A percentile compares a stretch with the other conserved stretches of the same genome.
Conservation (phyloP, 225 moss, liverwort and hornwort genomes). For the Antitrichia curtipendula region DNA sequence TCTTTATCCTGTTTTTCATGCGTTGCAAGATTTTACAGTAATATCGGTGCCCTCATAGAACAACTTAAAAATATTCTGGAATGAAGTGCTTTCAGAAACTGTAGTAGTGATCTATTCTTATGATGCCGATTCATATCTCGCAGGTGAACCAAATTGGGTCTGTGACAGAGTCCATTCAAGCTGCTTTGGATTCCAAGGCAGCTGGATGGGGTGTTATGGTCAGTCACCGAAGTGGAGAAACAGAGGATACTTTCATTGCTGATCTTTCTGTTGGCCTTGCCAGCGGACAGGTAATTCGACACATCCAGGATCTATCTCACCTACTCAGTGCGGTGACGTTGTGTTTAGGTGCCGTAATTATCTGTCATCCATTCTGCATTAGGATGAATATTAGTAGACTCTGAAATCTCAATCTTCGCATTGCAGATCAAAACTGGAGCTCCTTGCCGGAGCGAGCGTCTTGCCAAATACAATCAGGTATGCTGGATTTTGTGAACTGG, state of each 20-base stretch:
- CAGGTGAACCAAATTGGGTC: slow-evolving; percentile 95
- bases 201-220: slow-evolving; percentile 99
- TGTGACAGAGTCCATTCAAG: slow-evolving; percentile 95
- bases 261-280: slow-evolving; percentile 85
- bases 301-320: neutral
- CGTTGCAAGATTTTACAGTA: neutral
- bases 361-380: neutral
- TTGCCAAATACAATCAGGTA: slow-evolving; percentile 95
- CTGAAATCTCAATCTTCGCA: neutral
- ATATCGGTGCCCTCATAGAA: neutral
- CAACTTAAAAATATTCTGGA: neutral
- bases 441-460: slow-evolving; percentile 90
- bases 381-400: neutral
- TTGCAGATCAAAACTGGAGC: slow-evolving; percentile 94
- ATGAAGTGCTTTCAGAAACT: neutral
- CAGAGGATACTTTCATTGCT: slow-evolving; percentile 97
- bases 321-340: neutral
- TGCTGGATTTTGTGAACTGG: neutral
- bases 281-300: slow-evolving; percentile 60
- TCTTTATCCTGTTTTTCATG: neutral
- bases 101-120: neutral
- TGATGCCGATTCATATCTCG: neutral
- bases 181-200: slow-evolving; percentile 79
- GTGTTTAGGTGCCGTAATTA: neutral
- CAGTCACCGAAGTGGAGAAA: slow-evolving; percentile 98